Percentiles rank a stretch among this genome's conserved stretches.
Conservation (phyloP, 2,329 filamentous ascomycete genomes). For the Myrmaecium sp. region DNA sequence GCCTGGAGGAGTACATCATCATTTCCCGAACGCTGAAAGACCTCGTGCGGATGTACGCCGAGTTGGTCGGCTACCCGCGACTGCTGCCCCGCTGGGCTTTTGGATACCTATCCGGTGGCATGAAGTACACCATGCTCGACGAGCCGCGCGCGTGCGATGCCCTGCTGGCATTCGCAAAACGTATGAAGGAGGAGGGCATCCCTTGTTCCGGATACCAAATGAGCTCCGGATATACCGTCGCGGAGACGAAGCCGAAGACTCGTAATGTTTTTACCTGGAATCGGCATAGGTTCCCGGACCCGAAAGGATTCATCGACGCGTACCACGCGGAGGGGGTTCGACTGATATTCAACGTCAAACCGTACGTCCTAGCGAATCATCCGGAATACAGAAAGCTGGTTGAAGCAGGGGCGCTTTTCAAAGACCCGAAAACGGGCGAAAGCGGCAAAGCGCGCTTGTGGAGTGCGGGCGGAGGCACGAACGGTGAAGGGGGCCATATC, state of each 20-base stretch:
- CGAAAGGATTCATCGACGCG: slow-evolving; percentile 42
- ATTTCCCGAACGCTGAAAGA: slow-evolving; percentile 49
- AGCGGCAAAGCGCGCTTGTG: slow-evolving; percentile 47
- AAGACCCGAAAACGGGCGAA: slow-evolving; percentile 29
- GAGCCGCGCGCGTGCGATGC: slow-evolving; percentile 38
- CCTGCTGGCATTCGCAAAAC: slow-evolving; percentile 42
- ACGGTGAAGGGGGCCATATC: slow-evolving; percentile 52
- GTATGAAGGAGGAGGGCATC: slow-evolving; percentile 47
- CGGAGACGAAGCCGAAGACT: slow-evolving; percentile 49
- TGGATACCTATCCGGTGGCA: slow-evolving; percentile 53
- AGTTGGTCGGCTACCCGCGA: slow-evolving; percentile 49
- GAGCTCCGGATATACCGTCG: slow-evolving; percentile 55
- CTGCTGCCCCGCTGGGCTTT: slow-evolving; percentile 57
- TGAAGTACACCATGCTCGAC: slow-evolving; percentile 43
- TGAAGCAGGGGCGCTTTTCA: slow-evolving; percentile 45
- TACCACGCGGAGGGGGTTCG: slow-evolving; percentile 49
- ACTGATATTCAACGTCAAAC: slow-evolving; percentile 56
- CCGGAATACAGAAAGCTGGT: slow-evolving; percentile 47
- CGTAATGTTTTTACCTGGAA: slow-evolving; percentile 61
- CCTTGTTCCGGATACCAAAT: slow-evolving; percentile 57
- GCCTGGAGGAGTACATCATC: slow-evolving; percentile 54
- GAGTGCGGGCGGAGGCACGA: slow-evolving; percentile 56
- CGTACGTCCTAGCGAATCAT: slow-evolving; percentile 50
- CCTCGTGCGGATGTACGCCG: slow-evolving; percentile 48
- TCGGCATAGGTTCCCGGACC: slow-evolving; percentile 49